Evolutionary conservation across 2,329 filamentous ascomycete species (phyloP), one percentile per base, ranked within the genome.

Genomic region (Amesomyces nigricolor): DNA sequence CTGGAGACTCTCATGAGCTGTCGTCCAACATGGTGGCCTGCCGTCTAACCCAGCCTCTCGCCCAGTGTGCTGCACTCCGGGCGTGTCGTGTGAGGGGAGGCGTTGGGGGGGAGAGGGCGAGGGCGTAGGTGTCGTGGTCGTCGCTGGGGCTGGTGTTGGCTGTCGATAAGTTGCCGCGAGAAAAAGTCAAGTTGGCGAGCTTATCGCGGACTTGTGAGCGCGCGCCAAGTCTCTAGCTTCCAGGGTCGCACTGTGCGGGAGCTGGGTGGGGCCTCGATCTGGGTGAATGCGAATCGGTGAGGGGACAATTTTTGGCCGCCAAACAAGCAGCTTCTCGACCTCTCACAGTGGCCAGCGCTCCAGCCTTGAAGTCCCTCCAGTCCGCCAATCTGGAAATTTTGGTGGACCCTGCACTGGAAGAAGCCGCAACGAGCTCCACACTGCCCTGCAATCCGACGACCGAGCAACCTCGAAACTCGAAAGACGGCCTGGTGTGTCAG

Each of bases 1-100:
- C 73, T 77, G 65, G 75, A 72, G 72, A 77, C 72, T 78, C 77
- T 82, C 80, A 83, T 83, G 78, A 74, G 79, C 71, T 75, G 72
- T 73, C 75, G 72, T 72, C 76, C 73, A 69, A 73, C 77, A 79
- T 80, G 71, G 62, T 74, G 64, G 60, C 64, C 57, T 61, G 64
- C 62, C 62, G 63, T 60, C 62, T 62, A 64, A 62, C 65, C 62
- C 62, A 63, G 60, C 63, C 62, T 63, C 61, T 50, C 59, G 57
- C 62, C 61, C 50, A 32, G 51, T 50, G 43, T 61, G 22, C 22
- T 43, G 47, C 51, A 40, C 49, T 49, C 43, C 46, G 53, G 47
- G 38, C 51, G 51, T 46, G 54, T 26, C 30, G 16, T 37, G 9
- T 39, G 16, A 30, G 35, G 35, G 32, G 17, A 14, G 17, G 11